Evolutionary conservation across 306 rosid species (phyloP).

Genomic region (Sicyos edulis): DNA sequence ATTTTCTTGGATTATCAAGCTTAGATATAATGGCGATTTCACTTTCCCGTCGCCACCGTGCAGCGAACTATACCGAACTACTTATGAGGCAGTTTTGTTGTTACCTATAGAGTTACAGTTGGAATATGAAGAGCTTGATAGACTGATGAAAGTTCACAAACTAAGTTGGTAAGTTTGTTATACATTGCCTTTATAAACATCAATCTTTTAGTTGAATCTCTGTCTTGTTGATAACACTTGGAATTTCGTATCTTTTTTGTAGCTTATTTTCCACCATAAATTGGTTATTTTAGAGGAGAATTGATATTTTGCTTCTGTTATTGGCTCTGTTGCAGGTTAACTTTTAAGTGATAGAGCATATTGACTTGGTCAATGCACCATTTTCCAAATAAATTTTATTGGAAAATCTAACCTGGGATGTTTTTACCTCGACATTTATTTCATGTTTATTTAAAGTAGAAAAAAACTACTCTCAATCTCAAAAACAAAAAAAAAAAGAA

Average conservation of each 20-base stretch:
- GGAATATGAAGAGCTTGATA: too few relatives aligned
- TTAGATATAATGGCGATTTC: background rate
- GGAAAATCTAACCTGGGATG: background rate
- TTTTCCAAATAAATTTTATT: background rate
- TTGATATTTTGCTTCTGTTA: background rate
- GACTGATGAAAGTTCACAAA: too few relatives aligned
- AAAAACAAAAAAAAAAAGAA: too few relatives aligned
- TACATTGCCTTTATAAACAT: slow-evolving; percentile 15
- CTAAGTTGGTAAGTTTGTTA: slow-evolving; percentile 2
- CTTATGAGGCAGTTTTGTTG: slow-evolving; percentile 13
- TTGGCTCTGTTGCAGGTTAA: background rate
- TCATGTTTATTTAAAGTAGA: too few relatives aligned
- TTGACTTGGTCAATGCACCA: background rate
- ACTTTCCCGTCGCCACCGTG: too few relatives aligned
- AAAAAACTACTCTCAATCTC: too few relatives aligned
- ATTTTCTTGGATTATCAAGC: slow-evolving; percentile 76
- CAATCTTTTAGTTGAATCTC: background rate
- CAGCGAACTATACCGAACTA: background rate
- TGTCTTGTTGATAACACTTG: background rate
- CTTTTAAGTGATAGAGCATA: background rate
- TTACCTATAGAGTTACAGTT: slow-evolving; percentile 3
- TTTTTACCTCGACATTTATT: too few relatives aligned
- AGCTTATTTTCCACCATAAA: background rate
- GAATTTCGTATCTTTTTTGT: background rate
- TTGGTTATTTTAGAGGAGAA: background rate